phyloP scores from a whole-genome alignment of 768 basidiomycete species.

The Coprinopsis strossmayeri region DNA sequence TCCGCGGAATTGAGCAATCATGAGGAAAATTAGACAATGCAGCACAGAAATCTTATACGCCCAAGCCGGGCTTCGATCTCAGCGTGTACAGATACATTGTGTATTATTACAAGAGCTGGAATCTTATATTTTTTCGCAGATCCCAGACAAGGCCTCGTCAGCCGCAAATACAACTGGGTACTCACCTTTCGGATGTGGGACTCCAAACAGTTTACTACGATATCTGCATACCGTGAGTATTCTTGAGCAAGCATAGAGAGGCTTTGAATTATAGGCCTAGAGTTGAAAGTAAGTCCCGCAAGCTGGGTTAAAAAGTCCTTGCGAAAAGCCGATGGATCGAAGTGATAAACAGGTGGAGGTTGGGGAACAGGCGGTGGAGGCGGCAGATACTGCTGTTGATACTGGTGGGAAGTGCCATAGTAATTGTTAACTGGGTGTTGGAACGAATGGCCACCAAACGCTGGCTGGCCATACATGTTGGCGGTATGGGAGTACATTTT shows the following conservation, averaged over 20 bases:
- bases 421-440: slow-evolving; percentile 32
- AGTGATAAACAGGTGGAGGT: slow-evolving; percentile 23
- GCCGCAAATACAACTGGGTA: slow-evolving; percentile 20
- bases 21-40: slow-evolving; percentile 18
- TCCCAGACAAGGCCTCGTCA: background rate
- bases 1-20: slow-evolving; percentile 34
- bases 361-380: slow-evolving; percentile 37
- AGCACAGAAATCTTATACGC: no score
- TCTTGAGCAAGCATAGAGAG: slow-evolving; percentile 92
- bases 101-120: no score
- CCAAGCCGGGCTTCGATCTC: background rate
- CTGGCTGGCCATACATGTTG: slow-evolving; percentile 43
- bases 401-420: slow-evolving; percentile 32
- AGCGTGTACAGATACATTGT: background rate
- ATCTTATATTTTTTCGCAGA: no score
- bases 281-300: slow-evolving; percentile 84
- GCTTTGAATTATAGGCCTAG: slow-evolving; percentile 88
- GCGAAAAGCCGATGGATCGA: slow-evolving; percentile 21
- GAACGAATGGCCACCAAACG: slow-evolving; percentile 41
- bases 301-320: slow-evolving; percentile 50
- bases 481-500: slow-evolving; percentile 9
- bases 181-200: slow-evolving; percentile 87
- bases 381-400: slow-evolving; percentile 32
- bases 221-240: slow-evolving; percentile 67
- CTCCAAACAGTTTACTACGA: slow-evolving; percentile 78